phyloP scores from a whole-genome alignment of 2,329 filamentous ascomycete genomes.

The Aspergillus ibericus region DNA sequence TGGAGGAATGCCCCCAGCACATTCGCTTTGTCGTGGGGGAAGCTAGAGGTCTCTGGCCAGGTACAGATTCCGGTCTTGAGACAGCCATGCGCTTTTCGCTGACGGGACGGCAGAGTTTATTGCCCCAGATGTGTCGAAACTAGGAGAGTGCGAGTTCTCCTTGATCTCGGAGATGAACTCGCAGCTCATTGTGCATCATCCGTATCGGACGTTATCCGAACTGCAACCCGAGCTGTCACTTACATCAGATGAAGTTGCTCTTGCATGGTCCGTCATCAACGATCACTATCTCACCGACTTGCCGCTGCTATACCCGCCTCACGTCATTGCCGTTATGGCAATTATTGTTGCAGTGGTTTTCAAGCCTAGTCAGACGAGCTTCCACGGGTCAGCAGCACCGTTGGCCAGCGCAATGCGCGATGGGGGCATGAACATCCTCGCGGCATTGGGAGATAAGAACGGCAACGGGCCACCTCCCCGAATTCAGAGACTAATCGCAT shows the following conservation, averaged over 20 bases:
- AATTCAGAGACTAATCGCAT: slow-evolving; percentile 69
- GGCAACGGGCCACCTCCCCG: slow-evolving; percentile 32
- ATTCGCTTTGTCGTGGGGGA: slow-evolving; percentile 88
- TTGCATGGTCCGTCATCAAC: slow-evolving; percentile 83
- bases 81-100: slow-evolving; percentile 9
- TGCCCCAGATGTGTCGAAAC: slow-evolving; percentile 72
- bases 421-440: slow-evolving; percentile 36
- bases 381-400: slow-evolving; percentile 34
- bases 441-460: slow-evolving; percentile 34
- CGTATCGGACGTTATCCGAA: slow-evolving; percentile 76
- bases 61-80: slow-evolving; percentile 40
- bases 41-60: slow-evolving; percentile 79
- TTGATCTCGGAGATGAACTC: slow-evolving; percentile 89
- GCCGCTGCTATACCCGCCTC: slow-evolving; percentile 81
- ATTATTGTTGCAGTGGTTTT: slow-evolving; percentile 83
- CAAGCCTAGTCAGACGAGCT: slow-evolving; percentile 58
- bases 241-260: slow-evolving; percentile 72
- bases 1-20: slow-evolving; percentile 96
- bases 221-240: slow-evolving; percentile 70
- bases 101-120: slow-evolving; percentile 59
- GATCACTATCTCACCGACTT: slow-evolving; percentile 91
- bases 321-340: slow-evolving; percentile 82
- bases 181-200: slow-evolving; percentile 86
- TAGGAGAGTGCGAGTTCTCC: slow-evolving; percentile 92
- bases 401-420: slow-evolving; percentile 39